Evolutionary conservation across 345 rosid species (phyloP).

Genomic region (Mercurialis annua): DNA sequence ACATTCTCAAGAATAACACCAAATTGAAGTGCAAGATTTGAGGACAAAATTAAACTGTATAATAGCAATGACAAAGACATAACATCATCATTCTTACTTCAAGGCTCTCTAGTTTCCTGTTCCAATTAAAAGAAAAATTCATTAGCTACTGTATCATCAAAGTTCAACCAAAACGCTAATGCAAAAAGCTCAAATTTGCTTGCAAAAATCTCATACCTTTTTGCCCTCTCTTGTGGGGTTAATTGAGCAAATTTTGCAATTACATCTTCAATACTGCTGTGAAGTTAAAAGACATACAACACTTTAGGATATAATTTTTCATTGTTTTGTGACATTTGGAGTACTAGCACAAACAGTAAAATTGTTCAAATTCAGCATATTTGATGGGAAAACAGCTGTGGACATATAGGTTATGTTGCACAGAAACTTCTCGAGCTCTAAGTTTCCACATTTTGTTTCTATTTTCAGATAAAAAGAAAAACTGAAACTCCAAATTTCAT

Average conservation of each 20-base stretch:
- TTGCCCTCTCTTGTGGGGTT: constrained; percentile 89
- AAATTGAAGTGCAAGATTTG: constrained; percentile 17
- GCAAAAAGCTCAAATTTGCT: constrained; percentile 1
- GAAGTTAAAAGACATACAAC: constrained; percentile 17
- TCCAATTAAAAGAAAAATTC: constrained; percentile 22
- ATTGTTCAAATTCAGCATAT: too few relatives aligned
- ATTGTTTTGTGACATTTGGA: background rate
- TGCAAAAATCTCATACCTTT: constrained; percentile 41
- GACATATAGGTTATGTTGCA: too few relatives aligned
- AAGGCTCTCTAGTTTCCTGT: constrained; percentile 95
- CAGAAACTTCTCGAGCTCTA: too few relatives aligned
- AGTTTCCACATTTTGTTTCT: too few relatives aligned
- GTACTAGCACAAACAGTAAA: background rate
- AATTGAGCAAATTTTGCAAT: constrained; percentile 71
- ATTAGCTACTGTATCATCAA: constrained; percentile 8
- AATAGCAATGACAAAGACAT: constrained; percentile 17
- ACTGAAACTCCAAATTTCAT: too few relatives aligned
- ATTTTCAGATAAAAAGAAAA: too few relatives aligned
- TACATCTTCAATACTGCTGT: constrained; percentile 69
- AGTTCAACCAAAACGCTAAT: constrained; percentile 18
- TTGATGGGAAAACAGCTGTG: too few relatives aligned
- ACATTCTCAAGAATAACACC: constrained; percentile 31
- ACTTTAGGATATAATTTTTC: background rate
- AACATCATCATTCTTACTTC: constrained; percentile 53
- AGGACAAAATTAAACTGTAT: background rate